Percentiles rank a stretch among this genome's conserved stretches.
phyloP scores from a whole-genome alignment of 305 asterid species.

The Coffea humblotiana region DNA sequence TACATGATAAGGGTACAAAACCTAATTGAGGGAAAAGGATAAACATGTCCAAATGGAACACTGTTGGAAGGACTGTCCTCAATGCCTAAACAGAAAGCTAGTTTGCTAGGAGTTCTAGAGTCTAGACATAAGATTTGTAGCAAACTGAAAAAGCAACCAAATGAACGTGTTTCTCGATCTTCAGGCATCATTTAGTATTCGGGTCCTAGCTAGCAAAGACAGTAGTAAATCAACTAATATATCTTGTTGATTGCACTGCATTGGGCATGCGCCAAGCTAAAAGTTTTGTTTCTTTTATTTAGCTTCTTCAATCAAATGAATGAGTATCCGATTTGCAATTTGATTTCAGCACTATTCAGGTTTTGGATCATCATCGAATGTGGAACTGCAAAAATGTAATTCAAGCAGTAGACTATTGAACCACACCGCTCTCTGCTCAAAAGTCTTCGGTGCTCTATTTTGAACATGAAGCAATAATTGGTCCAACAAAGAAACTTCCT shows the following conservation, averaged over 20 bases:
- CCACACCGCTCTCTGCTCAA: neutral
- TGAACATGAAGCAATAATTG: neutral
- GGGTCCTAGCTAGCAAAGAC: neutral
- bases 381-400: neutral
- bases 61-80: constrained; percentile 4
- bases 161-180: neutral
- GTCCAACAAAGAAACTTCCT: neutral
- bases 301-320: neutral
- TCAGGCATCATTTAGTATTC: neutral
- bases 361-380: neutral
- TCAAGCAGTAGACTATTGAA: neutral
- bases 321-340: neutral
- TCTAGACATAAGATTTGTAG: neutral
- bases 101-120: neutral
- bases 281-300: neutral
- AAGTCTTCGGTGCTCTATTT: neutral
- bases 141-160: neutral
- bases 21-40: neutral
- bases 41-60: neutral
- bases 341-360: neutral
- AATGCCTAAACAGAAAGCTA: neutral
- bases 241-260: neutral
- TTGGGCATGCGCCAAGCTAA: neutral
- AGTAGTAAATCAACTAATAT: neutral
- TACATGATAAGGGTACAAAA: neutral